Evolutionary conservation across 2,329 filamentous ascomycete species (phyloP).

Genomic region (Botrytis porri): DNA sequence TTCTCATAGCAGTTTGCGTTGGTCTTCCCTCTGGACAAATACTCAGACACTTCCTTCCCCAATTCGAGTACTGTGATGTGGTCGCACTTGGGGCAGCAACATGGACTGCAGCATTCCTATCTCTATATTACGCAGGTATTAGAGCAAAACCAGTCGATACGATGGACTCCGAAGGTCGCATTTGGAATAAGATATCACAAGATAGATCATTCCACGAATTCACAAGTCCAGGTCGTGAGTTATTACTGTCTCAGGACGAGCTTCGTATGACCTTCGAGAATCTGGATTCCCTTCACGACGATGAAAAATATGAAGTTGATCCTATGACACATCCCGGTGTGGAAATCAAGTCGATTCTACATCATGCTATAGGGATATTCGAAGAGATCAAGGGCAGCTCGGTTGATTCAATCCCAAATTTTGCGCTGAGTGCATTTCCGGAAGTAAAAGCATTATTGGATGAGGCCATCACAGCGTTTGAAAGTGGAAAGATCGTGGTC

Average conservation of each 20-base stretch:
- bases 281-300: conserved; percentile 5
- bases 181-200: conserved; percentile 15
- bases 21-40: conserved; percentile 48
- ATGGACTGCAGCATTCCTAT: conserved; percentile 48
- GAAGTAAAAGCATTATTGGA: conserved; percentile 38
- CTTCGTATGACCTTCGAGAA: conserved; percentile 17
- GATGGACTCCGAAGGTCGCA: not conserved
- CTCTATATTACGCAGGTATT: conserved; percentile 18
- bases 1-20: conserved; percentile 45
- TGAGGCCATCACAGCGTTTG: conserved; percentile 25
- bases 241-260: conserved; percentile 17
- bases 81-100: conserved; percentile 49
- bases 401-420: conserved; percentile 22
- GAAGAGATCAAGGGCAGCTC: conserved; percentile 16
- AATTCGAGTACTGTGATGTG: conserved; percentile 46
- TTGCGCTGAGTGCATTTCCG: conserved; percentile 45
- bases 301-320: conserved; percentile 18
- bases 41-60: conserved; percentile 41
- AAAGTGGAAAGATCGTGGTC: conserved; percentile 28
- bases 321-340: conserved; percentile 13
- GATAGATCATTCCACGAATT: conserved; percentile 17
- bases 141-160: conserved; percentile 10
- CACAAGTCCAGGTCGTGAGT: conserved; percentile 17
- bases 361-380: conserved; percentile 12
- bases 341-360: conserved; percentile 13